Base-by-base conservation (phyloP, 2,329 filamentous ascomycete genomes). In the Fusarium citri region DNA sequence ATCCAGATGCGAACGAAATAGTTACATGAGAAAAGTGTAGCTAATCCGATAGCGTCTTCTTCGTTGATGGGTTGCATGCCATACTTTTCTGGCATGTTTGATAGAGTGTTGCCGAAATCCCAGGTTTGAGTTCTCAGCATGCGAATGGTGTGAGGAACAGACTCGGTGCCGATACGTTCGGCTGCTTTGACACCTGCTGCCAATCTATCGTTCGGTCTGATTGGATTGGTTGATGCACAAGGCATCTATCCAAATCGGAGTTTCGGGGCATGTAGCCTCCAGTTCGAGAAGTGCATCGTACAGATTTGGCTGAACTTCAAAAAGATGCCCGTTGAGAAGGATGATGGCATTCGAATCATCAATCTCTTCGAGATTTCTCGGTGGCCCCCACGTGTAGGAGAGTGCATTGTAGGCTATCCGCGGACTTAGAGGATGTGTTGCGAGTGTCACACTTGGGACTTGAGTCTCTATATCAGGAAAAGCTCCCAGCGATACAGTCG, bases 381-480 rank as follows among this genome's bases (percentile, higher is more conserved):
- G 50, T 4, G 50, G 40, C 1, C 61, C 61, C 61, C 61, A 64
- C 1, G 61, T 64, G 22, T 64, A 64, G 3, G 61, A 64, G 2
- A 64, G 9, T 0, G 59, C 51, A 28, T 58, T 64, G 8, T 64
- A 64, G 1, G 28, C 15, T 5, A 49, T 30, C 1, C 20, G n/a
- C 8, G 16, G 5, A 5, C 37, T 51, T 1, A 64, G 14, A 6
- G 0, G 2, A 3, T 64, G 25, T 1, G 46, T 64, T 1, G 18
- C 5, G 2, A 64, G 50, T 0, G 14, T 46, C 1, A 64, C 22
- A 25, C 26, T 58, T 2, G 7, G 59, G 2, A 64, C 3, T 7
- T 10, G 3, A 0, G 16, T 2, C 0, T 20, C 8, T 3, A 30
- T 34, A 5, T 41, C 14, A 1, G 45, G 40, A 8, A 14, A 14